These are phyloP conservation scores for Coffea humblotiana DNA, from an alignment of 305 asterid species.

Conservation along the genomic window DNA sequence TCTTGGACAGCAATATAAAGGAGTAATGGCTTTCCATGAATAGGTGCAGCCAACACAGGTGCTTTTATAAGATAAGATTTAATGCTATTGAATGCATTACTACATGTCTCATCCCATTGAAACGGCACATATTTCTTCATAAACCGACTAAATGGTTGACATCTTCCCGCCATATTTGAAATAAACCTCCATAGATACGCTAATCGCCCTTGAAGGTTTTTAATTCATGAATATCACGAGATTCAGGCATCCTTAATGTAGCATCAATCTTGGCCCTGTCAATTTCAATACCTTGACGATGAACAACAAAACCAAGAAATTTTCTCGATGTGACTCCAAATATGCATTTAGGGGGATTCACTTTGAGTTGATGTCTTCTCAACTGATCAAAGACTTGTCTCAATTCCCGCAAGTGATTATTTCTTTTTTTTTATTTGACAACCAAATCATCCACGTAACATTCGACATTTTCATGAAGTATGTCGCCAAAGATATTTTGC, in stretches of 20 bases:
- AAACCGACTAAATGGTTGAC: neutral
- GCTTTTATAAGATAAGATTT: neutral
- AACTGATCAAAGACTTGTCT: too few species aligned
- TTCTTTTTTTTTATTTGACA: too few species aligned
- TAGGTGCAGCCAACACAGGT: neutral
- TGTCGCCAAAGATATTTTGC: neutral
- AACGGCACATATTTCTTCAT: neutral
- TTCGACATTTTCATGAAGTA: neutral
- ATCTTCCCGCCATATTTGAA: neutral
- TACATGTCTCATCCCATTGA: neutral
- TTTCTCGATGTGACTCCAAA: too few species aligned
- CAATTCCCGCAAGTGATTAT: too few species aligned
- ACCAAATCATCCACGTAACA: too few species aligned
- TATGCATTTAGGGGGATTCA: too few species aligned
- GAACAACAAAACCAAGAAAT: too few species aligned
- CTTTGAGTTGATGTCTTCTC: too few species aligned
- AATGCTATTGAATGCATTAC: neutral
- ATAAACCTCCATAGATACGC: neutral
- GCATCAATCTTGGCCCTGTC: neutral
- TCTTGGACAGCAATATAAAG: neutral
- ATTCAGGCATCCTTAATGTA: neutral
- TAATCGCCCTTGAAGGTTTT: neutral
- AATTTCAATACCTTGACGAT: too few species aligned
- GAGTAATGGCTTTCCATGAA: neutral
- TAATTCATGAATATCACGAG: neutral